Evolutionary conservation across 2,329 filamentous ascomycete genomes (phyloP), one percentile per base, ranked within the genome.

Genomic region (Aaosphaeria arxii): DNA sequence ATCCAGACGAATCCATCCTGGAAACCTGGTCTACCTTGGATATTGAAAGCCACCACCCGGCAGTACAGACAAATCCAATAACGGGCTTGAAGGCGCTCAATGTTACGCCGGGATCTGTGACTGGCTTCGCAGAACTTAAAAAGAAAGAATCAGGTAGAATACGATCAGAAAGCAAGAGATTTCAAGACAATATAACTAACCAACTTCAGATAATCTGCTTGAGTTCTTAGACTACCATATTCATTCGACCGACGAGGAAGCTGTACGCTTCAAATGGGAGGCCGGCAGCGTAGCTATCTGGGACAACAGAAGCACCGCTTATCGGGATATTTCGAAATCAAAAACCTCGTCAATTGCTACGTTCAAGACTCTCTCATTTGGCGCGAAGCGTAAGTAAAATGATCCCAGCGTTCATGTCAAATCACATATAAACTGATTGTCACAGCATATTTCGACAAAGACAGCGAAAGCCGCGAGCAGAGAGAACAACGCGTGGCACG

Each of bases 41-140:
- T 24, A 24, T 24, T 24, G 17, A 24, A 43, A 69, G 70, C 1
- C 72, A 77, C 44, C 76, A 78, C 48, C 76, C 77, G 1, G 74
- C 74, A 1, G 73, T 80, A 1, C 61, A 75, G 17, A 77, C 76
- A 0, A 76, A 80, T 51, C 75, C 77, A 0, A 74, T 78, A 4
- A 77, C 76, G 0, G 70, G 71, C 0, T 59, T 78, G 11, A 77
- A 75, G 53, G 71, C 72, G 0, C 54, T 79, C 1, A 77, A 53
- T 29, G 24, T 48, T 3, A 46, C 36, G 47, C 67, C 67, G 1
- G 74, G 73, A 0, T 78, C 76, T 40, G 75, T 78, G 0, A 75
- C 74, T 7, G 71, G 69, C 0, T 77, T 81, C 51, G 74, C 73
- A 4, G 76, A 78, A 56, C 64, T 80, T 7, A 78, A 78, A 48